A percentile compares a stretch with the other conserved stretches of the same genome.
These are phyloP conservation scores for Akanthomyces uredinophilus DNA, from an alignment of 2,329 filamentous ascomycete genomes.

Conservation along the genomic window DNA sequence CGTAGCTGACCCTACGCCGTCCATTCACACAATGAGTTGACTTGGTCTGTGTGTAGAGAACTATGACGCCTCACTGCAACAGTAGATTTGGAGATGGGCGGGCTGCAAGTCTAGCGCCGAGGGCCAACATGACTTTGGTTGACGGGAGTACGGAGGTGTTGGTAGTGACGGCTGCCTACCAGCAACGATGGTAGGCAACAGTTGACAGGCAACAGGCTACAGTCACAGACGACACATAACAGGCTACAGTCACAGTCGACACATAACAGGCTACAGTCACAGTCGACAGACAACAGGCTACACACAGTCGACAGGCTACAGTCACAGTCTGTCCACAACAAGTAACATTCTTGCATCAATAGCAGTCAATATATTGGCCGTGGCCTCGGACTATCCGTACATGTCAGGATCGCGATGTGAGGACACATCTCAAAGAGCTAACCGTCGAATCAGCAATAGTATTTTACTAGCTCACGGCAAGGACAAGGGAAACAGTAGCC, in stretches of 20 bases:
- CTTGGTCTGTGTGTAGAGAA: conserved; percentile 9
- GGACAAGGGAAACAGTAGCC: background rate
- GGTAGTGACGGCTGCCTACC: no score
- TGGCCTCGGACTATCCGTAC: background rate
- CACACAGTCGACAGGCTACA: background rate
- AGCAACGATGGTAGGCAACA: no score
- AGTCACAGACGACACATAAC: no score
- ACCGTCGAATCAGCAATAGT: conserved; percentile 4
- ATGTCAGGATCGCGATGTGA: conserved; percentile 3
- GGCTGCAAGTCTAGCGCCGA: background rate
- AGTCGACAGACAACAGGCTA: background rate
- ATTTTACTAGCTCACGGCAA: background rate
- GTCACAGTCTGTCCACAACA: no score
- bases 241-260: no score
- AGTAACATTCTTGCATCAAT: no score
- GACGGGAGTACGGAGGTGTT: no score
- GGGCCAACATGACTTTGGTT: background rate
- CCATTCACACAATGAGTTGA: conserved; percentile 7
- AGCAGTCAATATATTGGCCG: conserved; percentile 4
- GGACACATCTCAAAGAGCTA: background rate
- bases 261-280: no score
- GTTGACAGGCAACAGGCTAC: no score
- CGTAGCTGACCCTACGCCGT: background rate
- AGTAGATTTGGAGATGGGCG: conserved; percentile 12
- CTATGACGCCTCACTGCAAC: conserved; percentile 10